phyloP scores from a whole-genome alignment of 352 stramenopile species.

The Globisporangium nunn region DNA sequence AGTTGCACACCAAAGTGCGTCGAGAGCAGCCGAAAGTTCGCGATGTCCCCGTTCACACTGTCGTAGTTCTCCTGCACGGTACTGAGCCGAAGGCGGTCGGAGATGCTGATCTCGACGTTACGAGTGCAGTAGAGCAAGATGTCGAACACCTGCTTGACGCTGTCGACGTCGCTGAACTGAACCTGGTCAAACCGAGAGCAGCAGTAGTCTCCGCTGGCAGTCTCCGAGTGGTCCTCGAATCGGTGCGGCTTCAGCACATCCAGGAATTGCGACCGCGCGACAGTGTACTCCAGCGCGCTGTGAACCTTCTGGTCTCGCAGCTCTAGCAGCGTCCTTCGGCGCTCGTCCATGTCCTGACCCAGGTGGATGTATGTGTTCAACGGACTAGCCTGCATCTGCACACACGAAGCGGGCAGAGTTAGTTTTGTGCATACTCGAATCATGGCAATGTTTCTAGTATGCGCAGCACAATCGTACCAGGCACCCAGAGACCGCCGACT shows the following conservation, averaged over 20 bases:
- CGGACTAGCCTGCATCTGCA: constrained; percentile 3
- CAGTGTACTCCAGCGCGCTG: not conserved
- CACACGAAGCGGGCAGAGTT: not conserved
- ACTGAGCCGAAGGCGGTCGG: constrained; percentile 27
- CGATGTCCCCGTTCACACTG: constrained; percentile 13
- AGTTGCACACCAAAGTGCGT: constrained; percentile 18
- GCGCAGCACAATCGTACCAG: not conserved
- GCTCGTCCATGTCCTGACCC: constrained; percentile 16
- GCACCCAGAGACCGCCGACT: constrained; percentile 28
- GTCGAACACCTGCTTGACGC: constrained; percentile 30
- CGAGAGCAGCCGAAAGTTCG: constrained; percentile 24
- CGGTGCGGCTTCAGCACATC: constrained; percentile 21
- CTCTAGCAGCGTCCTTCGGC: not conserved
- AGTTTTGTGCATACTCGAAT: not conserved
- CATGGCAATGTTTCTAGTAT: no score
- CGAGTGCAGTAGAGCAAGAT: constrained; percentile 21
- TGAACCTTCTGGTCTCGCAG: constrained; percentile 2
- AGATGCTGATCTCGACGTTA: constrained; percentile 39
- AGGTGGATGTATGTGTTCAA: constrained; percentile 39
- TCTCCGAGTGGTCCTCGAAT: constrained; percentile 16
- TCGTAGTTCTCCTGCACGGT: constrained; percentile 34
- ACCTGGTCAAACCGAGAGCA: constrained; percentile 32
- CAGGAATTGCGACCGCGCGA: not conserved
- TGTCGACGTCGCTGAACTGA: constrained; percentile 15
- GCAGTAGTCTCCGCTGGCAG: constrained; percentile 22